Evolutionary conservation across 2,329 filamentous ascomycete genomes (phyloP).

Genomic region (Verruconis gallopava): DNA sequence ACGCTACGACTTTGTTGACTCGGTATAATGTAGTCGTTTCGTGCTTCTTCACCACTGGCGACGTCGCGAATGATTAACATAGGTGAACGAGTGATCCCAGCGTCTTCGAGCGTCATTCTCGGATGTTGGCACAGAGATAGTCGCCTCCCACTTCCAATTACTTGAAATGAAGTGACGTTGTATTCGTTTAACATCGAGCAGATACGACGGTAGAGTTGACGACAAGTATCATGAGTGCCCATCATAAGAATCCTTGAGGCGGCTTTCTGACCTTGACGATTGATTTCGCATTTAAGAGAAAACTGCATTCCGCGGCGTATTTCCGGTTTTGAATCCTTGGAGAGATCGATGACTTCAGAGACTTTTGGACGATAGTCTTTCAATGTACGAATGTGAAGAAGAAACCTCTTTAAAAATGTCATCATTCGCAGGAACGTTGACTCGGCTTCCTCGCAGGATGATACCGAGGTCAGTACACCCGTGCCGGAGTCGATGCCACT

Average conservation of each 20-base stretch:
- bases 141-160: constrained; percentile 57
- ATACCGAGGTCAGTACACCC: background rate
- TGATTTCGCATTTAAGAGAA: constrained; percentile 61
- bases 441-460: background rate
- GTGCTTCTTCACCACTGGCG: constrained; percentile 1
- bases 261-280: constrained; percentile 27
- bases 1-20: background rate
- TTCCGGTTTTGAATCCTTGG: constrained; percentile 23
- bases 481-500: background rate
- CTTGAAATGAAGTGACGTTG: constrained; percentile 61
- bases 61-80: constrained; percentile 51
- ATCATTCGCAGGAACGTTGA: constrained; percentile 19
- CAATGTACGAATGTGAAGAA: constrained; percentile 19
- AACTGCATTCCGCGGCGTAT: constrained; percentile 50
- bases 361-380: constrained; percentile 17
- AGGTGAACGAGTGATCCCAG: constrained; percentile 47
- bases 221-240: constrained; percentile 56
- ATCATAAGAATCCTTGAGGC: constrained; percentile 51
- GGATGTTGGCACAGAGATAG: constrained; percentile 46
- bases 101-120: constrained; percentile 50
- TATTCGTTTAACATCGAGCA: constrained; percentile 42
- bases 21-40: constrained; percentile 1
- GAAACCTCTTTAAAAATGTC: constrained; percentile 22
- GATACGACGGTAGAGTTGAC: constrained; percentile 55
- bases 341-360: background rate